phyloP scores from a whole-genome alignment of 495 filamentous ascomycete genomes.

The Penicillium egyptiacum region DNA sequence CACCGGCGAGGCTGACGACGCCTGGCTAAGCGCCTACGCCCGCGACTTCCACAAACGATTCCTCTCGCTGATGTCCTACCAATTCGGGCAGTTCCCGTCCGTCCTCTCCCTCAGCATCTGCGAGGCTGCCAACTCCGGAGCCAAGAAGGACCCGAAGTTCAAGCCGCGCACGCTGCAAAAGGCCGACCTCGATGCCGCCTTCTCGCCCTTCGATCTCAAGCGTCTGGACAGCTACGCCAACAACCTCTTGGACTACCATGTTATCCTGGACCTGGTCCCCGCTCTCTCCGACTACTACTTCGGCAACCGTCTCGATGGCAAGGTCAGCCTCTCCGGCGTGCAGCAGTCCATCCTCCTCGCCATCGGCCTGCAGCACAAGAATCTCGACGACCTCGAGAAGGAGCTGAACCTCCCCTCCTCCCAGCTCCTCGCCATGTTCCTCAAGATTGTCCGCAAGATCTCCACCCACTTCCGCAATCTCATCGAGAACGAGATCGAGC shows the following conservation, averaged over 20 bases:
- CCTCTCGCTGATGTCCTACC: conserved; percentile 81
- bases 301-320: conserved; percentile 63
- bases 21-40: conserved; percentile 87
- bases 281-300: conserved; percentile 80
- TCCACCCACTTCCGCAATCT: conserved; percentile 70
- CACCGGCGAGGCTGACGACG: conserved; percentile 59
- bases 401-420: conserved; percentile 72
- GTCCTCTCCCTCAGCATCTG: conserved; percentile 83
- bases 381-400: conserved; percentile 74
- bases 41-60: conserved; percentile 93
- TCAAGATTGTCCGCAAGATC: conserved; percentile 90
- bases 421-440: conserved; percentile 92
- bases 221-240: conserved; percentile 92
- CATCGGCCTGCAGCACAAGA: conserved; percentile 86
- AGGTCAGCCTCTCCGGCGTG: conserved; percentile 69
- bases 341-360: conserved; percentile 85
- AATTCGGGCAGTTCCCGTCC: conserved; percentile 83
- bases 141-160: conserved; percentile 53
- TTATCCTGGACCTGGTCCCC: conserved; percentile 91
- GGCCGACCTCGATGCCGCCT: conserved; percentile 64
- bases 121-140: conserved; percentile 77
- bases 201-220: conserved; percentile 93
- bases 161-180: conserved; percentile 61
- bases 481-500: conserved; percentile 70
- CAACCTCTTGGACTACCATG: conserved; percentile 96